Evolutionary conservation across 495 filamentous ascomycete genomes (phyloP), one percentile per base, ranked within the genome.

Genomic region (Peziza echinospora): DNA sequence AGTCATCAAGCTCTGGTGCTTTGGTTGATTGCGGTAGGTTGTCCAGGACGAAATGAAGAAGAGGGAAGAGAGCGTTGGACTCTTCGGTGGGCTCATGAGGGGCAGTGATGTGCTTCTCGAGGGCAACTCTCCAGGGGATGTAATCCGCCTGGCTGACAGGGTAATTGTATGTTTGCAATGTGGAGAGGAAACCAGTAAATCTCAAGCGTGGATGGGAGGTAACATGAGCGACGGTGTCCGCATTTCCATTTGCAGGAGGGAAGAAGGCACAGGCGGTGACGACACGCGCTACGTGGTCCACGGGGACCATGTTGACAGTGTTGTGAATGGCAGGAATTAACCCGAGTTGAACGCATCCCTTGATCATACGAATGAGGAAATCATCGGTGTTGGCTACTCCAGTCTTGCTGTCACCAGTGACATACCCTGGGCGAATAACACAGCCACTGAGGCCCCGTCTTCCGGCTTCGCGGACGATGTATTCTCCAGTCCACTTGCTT

Each of bases 301-400:
- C 85, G 0, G 89, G 89, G 3, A 93, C 84, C 58, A 76, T 74
- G 64, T 97, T 97, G 57, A 94, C 75, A 0, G 82, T 86, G 63
- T 93, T 97, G 62, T 66, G 57, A 51, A 97, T 85, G 48, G 72
- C 67, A 0, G 89, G 89, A 1, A 79, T 72, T 22, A 68, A 64
- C 0, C 61, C 63, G 0, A 93, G 65, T 60, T 97, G 89, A 42
- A 91, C 71, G 51, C 83, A 92, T 41, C 84, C 87, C 63, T 93
- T 93, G 26, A 80, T 59, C 70, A 94, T 72, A 42, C 89, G 80
- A 45, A 93, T 72, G 21, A 96, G 66, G 68, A 96, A 96, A 63
- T 96, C 87, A 57, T 96, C 87, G 7, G 80, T 84, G 62, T 78
- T 85, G 50, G 74, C 77, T 19, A 78, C 73, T 16, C 84, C 85